Percentiles rank a stretch among this genome's conserved stretches.
These are phyloP conservation scores for Neurospora sp. DNA, from an alignment of 2,329 filamentous ascomycete genomes.

Conservation along the genomic window DNA sequence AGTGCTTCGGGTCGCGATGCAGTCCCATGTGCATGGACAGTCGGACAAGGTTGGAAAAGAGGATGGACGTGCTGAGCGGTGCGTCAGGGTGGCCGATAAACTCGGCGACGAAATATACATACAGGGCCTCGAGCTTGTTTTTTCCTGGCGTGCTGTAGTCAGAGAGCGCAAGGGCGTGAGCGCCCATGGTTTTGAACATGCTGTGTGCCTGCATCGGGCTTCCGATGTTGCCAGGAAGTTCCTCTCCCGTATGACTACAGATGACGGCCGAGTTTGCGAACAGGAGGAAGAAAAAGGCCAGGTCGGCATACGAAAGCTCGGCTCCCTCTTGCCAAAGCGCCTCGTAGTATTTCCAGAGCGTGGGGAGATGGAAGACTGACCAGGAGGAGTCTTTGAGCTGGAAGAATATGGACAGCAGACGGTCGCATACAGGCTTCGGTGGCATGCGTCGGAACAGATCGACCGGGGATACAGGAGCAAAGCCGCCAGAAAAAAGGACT, in stretches of 20 bases:
- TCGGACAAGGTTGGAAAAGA: conserved; percentile 19
- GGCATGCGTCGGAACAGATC: conserved; percentile 18
- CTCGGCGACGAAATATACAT: conserved; percentile 21
- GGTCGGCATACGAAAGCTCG: conserved; percentile 15
- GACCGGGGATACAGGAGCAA: conserved; percentile 10
- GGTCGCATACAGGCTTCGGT: conserved; percentile 15
- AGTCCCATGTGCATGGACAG: conserved; percentile 29
- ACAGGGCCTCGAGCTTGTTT: conserved; percentile 20
- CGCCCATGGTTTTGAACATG: background rate
- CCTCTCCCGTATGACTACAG: conserved; percentile 14
- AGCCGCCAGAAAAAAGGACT: conserved; percentile 18
- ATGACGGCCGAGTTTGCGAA: conserved; percentile 21
- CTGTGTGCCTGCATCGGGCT: conserved; percentile 6
- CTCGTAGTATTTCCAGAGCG: conserved; percentile 20
- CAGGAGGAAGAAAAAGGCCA: conserved; percentile 24
- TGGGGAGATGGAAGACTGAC: conserved; percentile 23
- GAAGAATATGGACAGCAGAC: conserved; percentile 22
- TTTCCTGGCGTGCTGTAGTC: conserved; percentile 21
- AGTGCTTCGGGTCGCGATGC: conserved; percentile 36
- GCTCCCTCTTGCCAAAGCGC: conserved; percentile 21
- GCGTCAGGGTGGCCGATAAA: conserved; percentile 18
- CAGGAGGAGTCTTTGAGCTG: conserved; percentile 19
- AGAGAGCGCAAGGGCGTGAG: conserved; percentile 17
- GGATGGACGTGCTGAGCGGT: conserved; percentile 18
- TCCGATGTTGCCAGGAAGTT: conserved; percentile 14